A percentile compares a stretch with the other conserved stretches of the same genome.
These are phyloP conservation scores for Suillus subluteus DNA, from an alignment of 768 basidiomycete genomes.

Conservation along the genomic window DNA sequence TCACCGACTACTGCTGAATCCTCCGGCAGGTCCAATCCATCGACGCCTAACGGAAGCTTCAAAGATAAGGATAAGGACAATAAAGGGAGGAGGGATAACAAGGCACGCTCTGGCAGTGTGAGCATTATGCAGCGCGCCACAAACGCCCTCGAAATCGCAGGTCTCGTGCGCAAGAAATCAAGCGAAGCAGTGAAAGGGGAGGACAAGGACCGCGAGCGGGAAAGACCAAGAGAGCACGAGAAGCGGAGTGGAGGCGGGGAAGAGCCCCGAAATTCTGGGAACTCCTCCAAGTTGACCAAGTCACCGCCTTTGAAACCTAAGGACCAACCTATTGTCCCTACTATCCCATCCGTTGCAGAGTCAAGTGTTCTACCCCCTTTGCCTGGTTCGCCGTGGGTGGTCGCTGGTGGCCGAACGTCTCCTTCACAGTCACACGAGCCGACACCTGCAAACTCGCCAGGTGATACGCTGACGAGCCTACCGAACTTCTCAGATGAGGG, in stretches of 20 bases:
- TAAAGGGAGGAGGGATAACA: constrained; percentile 57
- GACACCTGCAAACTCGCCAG: constrained; percentile 57
- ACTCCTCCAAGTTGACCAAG: constrained; percentile 65
- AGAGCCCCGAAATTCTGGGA: constrained; percentile 63
- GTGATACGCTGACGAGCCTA: constrained; percentile 52
- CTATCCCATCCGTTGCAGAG: constrained; percentile 51
- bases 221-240: constrained; percentile 48
- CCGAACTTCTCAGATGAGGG: constrained; percentile 41
- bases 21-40: constrained; percentile 61
- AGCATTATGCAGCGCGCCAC: constrained; percentile 97
- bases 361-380: constrained; percentile 32
- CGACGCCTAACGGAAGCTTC: constrained; percentile 66
- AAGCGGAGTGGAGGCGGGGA: constrained; percentile 47
- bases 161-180: constrained; percentile 83
- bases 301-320: constrained; percentile 64
- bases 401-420: constrained; percentile 51
- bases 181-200: constrained; percentile 72
- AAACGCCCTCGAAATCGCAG: constrained; percentile 85
- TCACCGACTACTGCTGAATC: constrained; percentile 56
- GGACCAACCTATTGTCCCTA: constrained; percentile 47
- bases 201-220: constrained; percentile 44
- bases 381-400: constrained; percentile 74
- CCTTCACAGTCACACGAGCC: constrained; percentile 39
- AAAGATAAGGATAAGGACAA: constrained; percentile 57
- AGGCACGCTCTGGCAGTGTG: constrained; percentile 84